Evolutionary conservation across 2,329 filamentous ascomycete species (phyloP), one percentile per base, ranked within the genome.

Genomic region (Leptographium procerum): DNA sequence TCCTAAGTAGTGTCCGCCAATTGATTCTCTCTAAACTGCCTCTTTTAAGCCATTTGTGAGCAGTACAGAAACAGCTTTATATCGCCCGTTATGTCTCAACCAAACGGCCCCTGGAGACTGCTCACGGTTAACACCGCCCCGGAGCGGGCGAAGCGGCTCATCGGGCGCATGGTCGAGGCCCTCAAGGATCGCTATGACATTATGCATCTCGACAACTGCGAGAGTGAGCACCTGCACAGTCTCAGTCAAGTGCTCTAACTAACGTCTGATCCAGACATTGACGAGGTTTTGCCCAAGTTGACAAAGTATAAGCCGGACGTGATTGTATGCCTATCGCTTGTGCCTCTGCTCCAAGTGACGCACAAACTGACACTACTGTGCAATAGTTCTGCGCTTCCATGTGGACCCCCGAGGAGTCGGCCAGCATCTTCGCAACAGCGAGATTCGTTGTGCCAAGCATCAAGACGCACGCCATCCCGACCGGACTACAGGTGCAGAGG

Each of bases 61-160:
- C n/a, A n/a, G n/a, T n/a, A n/a, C n/a, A n/a, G n/a, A n/a, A n/a
- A n/a, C n/a, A n/a, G n/a, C n/a, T n/a, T n/a, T n/a, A n/a, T n/a
- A n/a, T n/a, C n/a, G n/a, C n/a, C n/a, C n/a, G n/a, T n/a, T n/a
- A 54, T 54, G 52, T 40, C 52, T 26, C 33, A 54, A 43, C 33
- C 11, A 24, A 40, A 26, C 33, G 54, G 54, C 40, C 54, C 40
- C 24, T 59, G 54, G 50, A 31, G 59, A 13, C 77, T 88, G 14
- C 78, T 87, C 31, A 88, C 84, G 2, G 83, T 88, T 63, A 88
- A 88, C 71, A 87, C 79, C 1, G 82, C 79, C 1, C 84, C 85
- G 0, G 84, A 86, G 63, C 75, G 84, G 58, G 85, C 85, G 28
- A 81, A 82, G 70, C 71, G 73, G 7, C 70, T 88, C 45, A 79